Percentiles rank a stretch among this genome's conserved stretches.
Conservation (phyloP, 192 early-diverging fungal genomes). For the Kappamyces sp. region DNA sequence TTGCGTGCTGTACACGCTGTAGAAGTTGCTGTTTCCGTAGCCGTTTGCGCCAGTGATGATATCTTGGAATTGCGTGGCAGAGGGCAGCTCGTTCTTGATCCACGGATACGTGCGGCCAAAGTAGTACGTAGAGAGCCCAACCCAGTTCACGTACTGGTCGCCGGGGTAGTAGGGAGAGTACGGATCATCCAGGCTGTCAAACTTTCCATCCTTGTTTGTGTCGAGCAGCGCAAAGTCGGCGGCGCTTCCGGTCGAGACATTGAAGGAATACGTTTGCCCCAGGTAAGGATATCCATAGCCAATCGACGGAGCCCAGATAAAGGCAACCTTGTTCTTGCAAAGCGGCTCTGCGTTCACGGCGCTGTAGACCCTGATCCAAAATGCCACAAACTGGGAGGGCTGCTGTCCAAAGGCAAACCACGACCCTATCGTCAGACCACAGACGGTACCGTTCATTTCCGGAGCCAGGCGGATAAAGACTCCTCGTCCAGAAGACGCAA, state of each 20-base stretch:
- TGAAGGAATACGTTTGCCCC: conserved; percentile 9
- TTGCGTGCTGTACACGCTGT: conserved; percentile 16
- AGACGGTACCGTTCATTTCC: conserved; percentile 28
- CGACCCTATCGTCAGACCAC: conserved; percentile 1
- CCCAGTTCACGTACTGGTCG: conserved; percentile 22
- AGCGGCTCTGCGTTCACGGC: conserved; percentile 7
- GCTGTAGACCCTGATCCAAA: conserved; percentile 18
- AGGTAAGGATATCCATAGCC: conserved; percentile 22
- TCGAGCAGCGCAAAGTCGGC: conserved; percentile 10
- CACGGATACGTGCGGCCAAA: conserved; percentile 17
- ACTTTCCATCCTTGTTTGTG: conserved; percentile 28
- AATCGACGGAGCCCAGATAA: conserved; percentile 17
- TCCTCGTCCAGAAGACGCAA: conserved; percentile 9
- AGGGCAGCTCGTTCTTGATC: conserved; percentile 21
- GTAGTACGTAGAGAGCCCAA: conserved; percentile 15
- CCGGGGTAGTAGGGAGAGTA: conserved; percentile 31
- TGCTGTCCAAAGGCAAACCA: conserved; percentile 26
- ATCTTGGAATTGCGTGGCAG: conserved; percentile 18
- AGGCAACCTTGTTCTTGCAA: conserved; percentile 13
- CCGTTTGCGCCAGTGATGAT: conserved; percentile 12
- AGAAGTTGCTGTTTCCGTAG: conserved; percentile 19
- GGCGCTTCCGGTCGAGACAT: neutral
- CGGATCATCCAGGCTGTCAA: conserved; percentile 30
- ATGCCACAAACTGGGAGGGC: conserved; percentile 15
- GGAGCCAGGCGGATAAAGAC: conserved; percentile 23